Evolutionary conservation across 192 early-diverging fungal species (phyloP).

Genomic region (Backusella luteola): DNA sequence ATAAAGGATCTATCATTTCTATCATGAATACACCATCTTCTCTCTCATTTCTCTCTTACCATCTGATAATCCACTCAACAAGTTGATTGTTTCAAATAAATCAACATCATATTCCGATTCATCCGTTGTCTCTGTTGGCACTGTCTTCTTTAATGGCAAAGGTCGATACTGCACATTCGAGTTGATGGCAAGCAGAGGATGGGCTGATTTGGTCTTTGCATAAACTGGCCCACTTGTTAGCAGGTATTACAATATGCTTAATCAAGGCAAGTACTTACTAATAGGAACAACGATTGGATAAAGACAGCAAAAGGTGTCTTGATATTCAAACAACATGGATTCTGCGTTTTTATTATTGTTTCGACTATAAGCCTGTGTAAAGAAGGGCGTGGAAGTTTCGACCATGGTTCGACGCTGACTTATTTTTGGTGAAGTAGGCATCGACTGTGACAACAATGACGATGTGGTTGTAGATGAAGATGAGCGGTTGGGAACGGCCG

Average conservation of each 20-base stretch:
- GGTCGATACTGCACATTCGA: slow-evolving; percentile 36
- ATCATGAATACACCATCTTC: neutral
- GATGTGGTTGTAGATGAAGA: neutral
- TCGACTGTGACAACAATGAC: neutral
- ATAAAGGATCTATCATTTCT: slow-evolving; percentile 14
- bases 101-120: slow-evolving; percentile 48
- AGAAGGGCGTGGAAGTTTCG: slow-evolving; percentile 35
- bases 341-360: slow-evolving; percentile 38
- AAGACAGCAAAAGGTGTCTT: slow-evolving; percentile 46
- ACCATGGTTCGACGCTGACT: slow-evolving; percentile 1
- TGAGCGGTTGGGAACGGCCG: slow-evolving; percentile 1
- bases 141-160: slow-evolving; percentile 19
- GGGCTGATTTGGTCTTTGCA: slow-evolving; percentile 37
- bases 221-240: slow-evolving; percentile 10
- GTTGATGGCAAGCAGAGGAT: slow-evolving; percentile 40
- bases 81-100: slow-evolving; percentile 52
- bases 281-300: slow-evolving; percentile 54
- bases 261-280: slow-evolving; percentile 38
- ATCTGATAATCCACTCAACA: slow-evolving; percentile 48
- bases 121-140: slow-evolving; percentile 24
- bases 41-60: slow-evolving; percentile 31
- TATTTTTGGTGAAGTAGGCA: slow-evolving; percentile 14
- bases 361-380: slow-evolving; percentile 46
- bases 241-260: too few species aligned
- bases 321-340: slow-evolving; percentile 34